Evolutionary conservation across 2,329 filamentous ascomycete genomes (phyloP), one percentile per base, ranked within the genome.

Genomic region (Fusarium abutilonis): DNA sequence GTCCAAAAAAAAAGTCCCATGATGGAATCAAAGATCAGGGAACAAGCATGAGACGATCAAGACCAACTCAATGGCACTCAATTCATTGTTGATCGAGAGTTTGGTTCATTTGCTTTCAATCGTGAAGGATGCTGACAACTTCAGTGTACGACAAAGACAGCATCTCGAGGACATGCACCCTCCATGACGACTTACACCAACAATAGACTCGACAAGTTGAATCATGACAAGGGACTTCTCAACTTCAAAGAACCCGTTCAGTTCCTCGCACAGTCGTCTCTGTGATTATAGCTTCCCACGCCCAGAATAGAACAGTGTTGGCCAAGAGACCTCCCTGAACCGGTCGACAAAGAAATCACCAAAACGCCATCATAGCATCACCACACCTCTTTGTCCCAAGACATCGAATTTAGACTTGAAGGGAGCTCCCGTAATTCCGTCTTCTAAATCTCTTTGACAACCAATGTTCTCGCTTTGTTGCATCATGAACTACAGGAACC

Each of bases 331-430:
- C 15, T 53, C 39, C 21, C 31, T 35, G 41, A 46, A n/a, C 28
- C 32, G 13, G 9, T 29, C 28, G 34, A 70, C 67, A 70, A 70
- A 70, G 67, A 55, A 61, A 11, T 11, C 32, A 9, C 34, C 43
- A 47, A 49, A 53, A 38, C 23, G 58, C 38, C 35, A 51, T 43
- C 43, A 56, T 52, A 54, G 52, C 46, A 52, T 14, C 44, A 46
- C 52, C 45, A 17, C 40, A 21, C 19, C 49, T 58, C 56, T 60
- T 67, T 60, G 56, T 61, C 51, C 35, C 36, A n/a, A 38, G 23
- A 35, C 44, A 28, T 32, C 63, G 44, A 58, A 46, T 45, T 34
- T 42, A 32, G 56, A 39, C 29, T 57, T 56, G 44, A 56, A 35
- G 14, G 44, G 54, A 35, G 14, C 11, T 35, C 32, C 54, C 40